Base-by-base conservation (phyloP, 2,329 filamentous ascomycete genomes). In the Zasmidium citrigriseum region DNA sequence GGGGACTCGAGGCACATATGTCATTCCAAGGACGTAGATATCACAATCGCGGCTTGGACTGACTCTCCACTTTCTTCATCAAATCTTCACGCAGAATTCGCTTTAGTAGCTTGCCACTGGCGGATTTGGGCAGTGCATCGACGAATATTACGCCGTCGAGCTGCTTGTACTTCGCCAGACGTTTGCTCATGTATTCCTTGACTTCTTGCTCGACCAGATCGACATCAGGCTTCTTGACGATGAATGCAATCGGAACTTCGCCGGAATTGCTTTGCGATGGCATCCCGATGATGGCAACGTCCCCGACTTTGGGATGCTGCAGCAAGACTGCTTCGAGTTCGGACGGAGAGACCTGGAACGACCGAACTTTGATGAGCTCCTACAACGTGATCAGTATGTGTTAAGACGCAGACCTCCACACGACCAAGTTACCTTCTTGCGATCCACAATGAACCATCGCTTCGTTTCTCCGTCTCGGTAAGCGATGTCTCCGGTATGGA, bases 301-400 rank as follows among this genome's bases (percentile, higher is more conserved):
- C 80, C 4, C 76, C 66, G 20, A 82, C 77, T 5, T 74, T 68
- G 1, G 78, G 77, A 64, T 82, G 77, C 1, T 70, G 73, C 1
- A 82, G 73, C 1, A 82, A 69, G 1, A 79, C 75, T 0, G 76
- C 79, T 63, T 82, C 80, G 1, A 83, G 63, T 64, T 82, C 80
- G 4, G 77, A 72, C 0, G 80, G 80, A 1, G 78, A 76, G 5
- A 83, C 80, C 63, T 83, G 81, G 63, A 82, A 81, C 1, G 77
- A 81, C 7, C 80, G 77, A 4, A 82, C 79, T 63, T 84, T 83
- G 70, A 83, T 83, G 44, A 84, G 67, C 64, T 83, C 82, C 69
- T 79, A n/a, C 14, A n/a, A 10, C 14, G 4, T n/a, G 18, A n/a
- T 41, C 16, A 41, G 14, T 4, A 9, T n/a, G 34, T n/a, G 5